A percentile compares a stretch with the other conserved stretches of the same genome.
Conservation (phyloP, 2,329 filamentous ascomycete genomes). For the Talaromyces atroroseus region DNA sequence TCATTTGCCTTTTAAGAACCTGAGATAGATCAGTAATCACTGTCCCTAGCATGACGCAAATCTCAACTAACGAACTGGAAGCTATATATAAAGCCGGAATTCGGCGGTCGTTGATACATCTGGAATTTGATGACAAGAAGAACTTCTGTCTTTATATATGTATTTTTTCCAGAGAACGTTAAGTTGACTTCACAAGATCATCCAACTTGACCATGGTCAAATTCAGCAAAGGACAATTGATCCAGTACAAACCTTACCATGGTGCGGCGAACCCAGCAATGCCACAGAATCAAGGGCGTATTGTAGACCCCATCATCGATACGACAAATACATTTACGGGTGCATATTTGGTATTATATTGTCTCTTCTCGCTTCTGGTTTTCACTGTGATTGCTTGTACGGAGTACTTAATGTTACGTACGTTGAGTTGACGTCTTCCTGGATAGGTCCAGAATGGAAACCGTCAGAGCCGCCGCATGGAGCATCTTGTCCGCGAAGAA, state of each 20-base stretch:
- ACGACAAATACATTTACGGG: constrained; percentile 12
- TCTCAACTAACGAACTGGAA: background rate
- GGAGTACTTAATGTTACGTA: background rate
- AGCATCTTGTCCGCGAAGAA: constrained; percentile 11
- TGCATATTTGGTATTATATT: constrained; percentile 10
- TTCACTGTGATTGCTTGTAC: background rate
- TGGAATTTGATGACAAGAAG: background rate
- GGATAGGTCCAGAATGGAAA: constrained; percentile 7
- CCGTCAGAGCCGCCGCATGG: background rate
- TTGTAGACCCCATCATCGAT: constrained; percentile 12
- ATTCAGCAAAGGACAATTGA: constrained; percentile 9
- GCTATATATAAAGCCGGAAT: background rate
- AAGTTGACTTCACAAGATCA: background rate
- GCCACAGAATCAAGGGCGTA: constrained; percentile 2
- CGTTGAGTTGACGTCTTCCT: background rate
- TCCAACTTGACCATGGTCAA: constrained; percentile 4
- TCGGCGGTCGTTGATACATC: background rate
- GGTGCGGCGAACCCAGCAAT: background rate
- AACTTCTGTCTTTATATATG: background rate
- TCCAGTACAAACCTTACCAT: constrained; percentile 8
- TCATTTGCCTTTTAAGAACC: background rate
- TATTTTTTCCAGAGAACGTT: background rate
- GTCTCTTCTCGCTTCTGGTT: background rate
- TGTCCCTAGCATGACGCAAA: background rate
- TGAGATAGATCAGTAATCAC: background rate